Evolutionary conservation across 179 eudicot genomes (phyloP).

Genomic region (Carnegiea gigantea): DNA sequence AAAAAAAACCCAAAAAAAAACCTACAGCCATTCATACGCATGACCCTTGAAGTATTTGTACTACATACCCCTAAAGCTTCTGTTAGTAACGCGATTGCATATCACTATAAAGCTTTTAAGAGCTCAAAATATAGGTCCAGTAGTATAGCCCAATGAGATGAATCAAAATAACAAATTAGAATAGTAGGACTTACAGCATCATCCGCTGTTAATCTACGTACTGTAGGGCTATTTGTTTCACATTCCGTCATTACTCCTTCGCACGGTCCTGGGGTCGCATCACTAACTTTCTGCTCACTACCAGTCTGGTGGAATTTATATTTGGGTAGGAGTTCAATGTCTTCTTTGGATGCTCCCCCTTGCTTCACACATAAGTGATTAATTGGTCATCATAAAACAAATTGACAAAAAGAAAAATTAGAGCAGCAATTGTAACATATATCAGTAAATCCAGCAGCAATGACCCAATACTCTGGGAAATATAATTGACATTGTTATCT

Average conservation of each 20-base stretch:
- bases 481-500: background rate
- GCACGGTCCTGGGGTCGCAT: slow-evolving; percentile 37
- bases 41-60: background rate
- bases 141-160: background rate
- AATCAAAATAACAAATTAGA: background rate
- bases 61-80: background rate
- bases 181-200: slow-evolving; percentile 49
- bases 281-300: slow-evolving; percentile 31
- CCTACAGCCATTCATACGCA: background rate
- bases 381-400: slow-evolving; percentile 1
- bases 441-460: too few species aligned
- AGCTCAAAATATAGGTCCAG: background rate
- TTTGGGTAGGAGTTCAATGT: slow-evolving; percentile 47
- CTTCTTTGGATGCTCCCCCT: slow-evolving; percentile 71
- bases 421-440: background rate
- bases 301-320: slow-evolving; percentile 43
- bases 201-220: slow-evolving; percentile 40
- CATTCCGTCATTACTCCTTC: slow-evolving; percentile 60
- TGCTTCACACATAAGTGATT: slow-evolving; percentile 18
- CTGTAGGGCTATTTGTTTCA: slow-evolving; percentile 47
- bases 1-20: too few species aligned
- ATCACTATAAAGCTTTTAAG: background rate
- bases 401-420: background rate
- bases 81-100: background rate
- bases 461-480: background rate